Base-by-base conservation (phyloP, 345 rosid species). In the Excoecaria cochinchinensis region DNA sequence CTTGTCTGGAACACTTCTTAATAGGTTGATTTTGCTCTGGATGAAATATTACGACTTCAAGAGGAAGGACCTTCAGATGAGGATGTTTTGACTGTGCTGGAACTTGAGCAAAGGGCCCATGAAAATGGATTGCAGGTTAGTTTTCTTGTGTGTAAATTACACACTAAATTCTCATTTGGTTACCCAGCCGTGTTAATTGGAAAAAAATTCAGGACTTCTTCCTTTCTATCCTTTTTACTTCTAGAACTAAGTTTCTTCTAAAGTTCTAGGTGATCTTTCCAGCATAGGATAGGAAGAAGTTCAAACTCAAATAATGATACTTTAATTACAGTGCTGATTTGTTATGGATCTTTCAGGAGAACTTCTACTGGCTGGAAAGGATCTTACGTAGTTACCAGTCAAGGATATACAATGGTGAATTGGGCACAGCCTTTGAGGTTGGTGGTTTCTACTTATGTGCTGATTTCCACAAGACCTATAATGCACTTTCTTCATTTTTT, bases 71-170 rank as follows among this genome's bases (percentile, higher is more conserved):
- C 97, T 70, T 78, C 86, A 21, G 90, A 87, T 61, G 84, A 89
- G 82, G 97, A 92, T 82, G 82, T 92, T 69, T 86, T 83, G 66
- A 85, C 94, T 62, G 85, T 90, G 75, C 90, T 94, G 61, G 97
- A 92, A 89, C 90, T 94, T 38, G 98, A 92, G 81, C 98, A 92
- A 86, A 87, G 97, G 87, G 93, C 96, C 78, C 91, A 91, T 75
- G 98, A 94, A 84, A 92, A 89, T 62, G 97, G 98, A 83, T 75
- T 91, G 83, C 95, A 93, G 95, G 98, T 90, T 55, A 67, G 68
- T 63, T 70, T 48, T 65, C 51, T 65, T 40, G 73, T 40, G 31
- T 36, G 6, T 58, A 17, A 39, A n/a, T 68, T 17, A 31, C 22
- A 13, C 5, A 10, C 16, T 39, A 6, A 31, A 22, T 6, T 67